Evolutionary conservation across 2,329 filamentous ascomycete species (phyloP).

Genomic region (Monilinia laxa): DNA sequence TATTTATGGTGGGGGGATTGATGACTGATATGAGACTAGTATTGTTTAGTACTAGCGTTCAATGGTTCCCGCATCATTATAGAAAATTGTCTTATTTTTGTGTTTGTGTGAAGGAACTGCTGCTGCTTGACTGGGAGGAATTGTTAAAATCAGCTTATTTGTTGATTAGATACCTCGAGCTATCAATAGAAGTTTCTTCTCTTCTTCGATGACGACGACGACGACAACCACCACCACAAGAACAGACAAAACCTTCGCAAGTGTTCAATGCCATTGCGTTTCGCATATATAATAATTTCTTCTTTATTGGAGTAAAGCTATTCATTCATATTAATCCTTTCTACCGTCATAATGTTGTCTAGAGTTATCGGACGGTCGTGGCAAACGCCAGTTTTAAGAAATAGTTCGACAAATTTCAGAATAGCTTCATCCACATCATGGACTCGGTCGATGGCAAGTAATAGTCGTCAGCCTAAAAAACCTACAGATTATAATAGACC

Average conservation of each 20-base stretch:
- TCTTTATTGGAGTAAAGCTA: constrained; percentile 37
- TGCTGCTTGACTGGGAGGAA: neutral
- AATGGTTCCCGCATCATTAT: constrained; percentile 10
- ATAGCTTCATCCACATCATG: constrained; percentile 44
- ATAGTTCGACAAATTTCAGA: constrained; percentile 37
- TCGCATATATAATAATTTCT: constrained; percentile 29
- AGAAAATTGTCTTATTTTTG: constrained; percentile 16
- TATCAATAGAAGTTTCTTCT: neutral
- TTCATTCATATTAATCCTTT: constrained; percentile 19
- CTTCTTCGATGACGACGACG: no score
- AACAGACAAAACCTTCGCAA: neutral
- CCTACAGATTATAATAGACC: constrained; percentile 31
- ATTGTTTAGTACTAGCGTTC: neutral
- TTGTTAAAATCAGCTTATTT: neutral
- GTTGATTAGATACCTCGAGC: neutral
- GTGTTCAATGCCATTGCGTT: neutral
- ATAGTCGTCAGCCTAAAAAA: constrained; percentile 38
- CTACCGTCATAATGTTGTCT: constrained; percentile 38
- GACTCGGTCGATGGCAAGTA: constrained; percentile 47
- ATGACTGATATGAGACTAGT: constrained; percentile 4
- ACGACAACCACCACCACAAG: neutral
- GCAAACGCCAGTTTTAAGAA: constrained; percentile 34
- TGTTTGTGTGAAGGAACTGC: neutral
- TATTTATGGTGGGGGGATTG: constrained; percentile 16
- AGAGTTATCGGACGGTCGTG: constrained; percentile 36